phyloP scores from a whole-genome alignment of 148 eudicot species.

The Rhododendron molle region DNA sequence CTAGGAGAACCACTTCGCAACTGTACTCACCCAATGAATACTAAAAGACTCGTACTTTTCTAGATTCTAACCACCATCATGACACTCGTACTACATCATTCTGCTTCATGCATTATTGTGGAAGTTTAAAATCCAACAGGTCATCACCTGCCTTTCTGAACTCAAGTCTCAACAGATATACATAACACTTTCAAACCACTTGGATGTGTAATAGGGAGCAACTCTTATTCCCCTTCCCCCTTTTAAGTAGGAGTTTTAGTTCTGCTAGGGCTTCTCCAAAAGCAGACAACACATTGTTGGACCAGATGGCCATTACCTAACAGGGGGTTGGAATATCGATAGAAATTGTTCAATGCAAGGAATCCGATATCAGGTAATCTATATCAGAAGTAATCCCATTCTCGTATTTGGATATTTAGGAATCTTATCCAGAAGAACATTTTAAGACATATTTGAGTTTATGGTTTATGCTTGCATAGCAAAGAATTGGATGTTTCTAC shows the following conservation, averaged over 20 bases:
- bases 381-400: neutral
- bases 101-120: neutral
- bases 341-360: neutral
- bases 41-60: neutral
- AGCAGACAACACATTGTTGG: neutral
- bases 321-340: neutral
- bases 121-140: neutral
- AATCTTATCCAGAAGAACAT: neutral
- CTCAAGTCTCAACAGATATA: neutral
- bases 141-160: neutral
- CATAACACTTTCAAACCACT: neutral
- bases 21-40: neutral
- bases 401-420: neutral
- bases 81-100: neutral
- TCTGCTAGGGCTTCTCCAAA: neutral
- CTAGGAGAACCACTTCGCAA: neutral
- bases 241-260: neutral
- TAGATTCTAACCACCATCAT: neutral
- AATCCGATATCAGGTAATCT: neutral
- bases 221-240: neutral
- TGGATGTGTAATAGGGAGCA: neutral
- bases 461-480: neutral
- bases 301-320: neutral
- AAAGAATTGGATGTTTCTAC: neutral
- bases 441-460: neutral